Evolutionary conservation across 768 basidiomycete genomes (phyloP).

Genomic region (Leccinum longicurvipes): DNA sequence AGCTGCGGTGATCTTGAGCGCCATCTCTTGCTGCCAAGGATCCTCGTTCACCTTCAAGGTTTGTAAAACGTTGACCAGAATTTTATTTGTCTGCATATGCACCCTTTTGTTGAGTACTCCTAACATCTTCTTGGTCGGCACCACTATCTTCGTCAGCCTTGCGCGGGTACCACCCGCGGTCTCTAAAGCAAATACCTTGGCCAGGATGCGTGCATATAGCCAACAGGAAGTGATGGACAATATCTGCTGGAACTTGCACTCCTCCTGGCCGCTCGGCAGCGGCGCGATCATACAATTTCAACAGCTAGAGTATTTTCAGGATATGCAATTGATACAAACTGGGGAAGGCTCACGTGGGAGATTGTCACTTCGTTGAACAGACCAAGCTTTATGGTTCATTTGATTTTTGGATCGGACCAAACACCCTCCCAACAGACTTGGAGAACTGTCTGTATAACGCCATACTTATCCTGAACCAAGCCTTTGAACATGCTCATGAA

Average conservation of each 20-base stretch:
- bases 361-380: conserved; percentile 68
- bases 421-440: conserved; percentile 75
- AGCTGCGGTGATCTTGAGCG: conserved; percentile 70
- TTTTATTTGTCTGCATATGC: conserved; percentile 55
- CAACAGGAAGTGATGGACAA: conserved; percentile 84
- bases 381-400: conserved; percentile 64
- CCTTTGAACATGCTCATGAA: conserved; percentile 75
- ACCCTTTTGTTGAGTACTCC: conserved; percentile 31
- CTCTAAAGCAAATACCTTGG: conserved; percentile 80
- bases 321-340: neutral
- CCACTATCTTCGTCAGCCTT: conserved; percentile 45
- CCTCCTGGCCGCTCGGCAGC: conserved; percentile 44
- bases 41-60: conserved; percentile 88
- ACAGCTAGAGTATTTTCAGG: conserved; percentile 41
- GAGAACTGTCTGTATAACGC: conserved; percentile 58
- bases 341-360: conserved; percentile 48
- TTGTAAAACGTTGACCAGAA: conserved; percentile 72
- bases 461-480: conserved; percentile 60
- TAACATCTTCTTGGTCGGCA: conserved; percentile 37
- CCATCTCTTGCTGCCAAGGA: conserved; percentile 78
- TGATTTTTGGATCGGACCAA: conserved; percentile 72
- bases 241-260: conserved; percentile 66
- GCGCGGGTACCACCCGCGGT: conserved; percentile 88
- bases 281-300: conserved; percentile 70
- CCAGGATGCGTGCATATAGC: conserved; percentile 82